A percentile compares a stretch with the other conserved stretches of the same genome.
These are phyloP conservation scores for Fusarium scirpi DNA, from an alignment of 2,329 filamentous ascomycete species.

Conservation along the genomic window DNA sequence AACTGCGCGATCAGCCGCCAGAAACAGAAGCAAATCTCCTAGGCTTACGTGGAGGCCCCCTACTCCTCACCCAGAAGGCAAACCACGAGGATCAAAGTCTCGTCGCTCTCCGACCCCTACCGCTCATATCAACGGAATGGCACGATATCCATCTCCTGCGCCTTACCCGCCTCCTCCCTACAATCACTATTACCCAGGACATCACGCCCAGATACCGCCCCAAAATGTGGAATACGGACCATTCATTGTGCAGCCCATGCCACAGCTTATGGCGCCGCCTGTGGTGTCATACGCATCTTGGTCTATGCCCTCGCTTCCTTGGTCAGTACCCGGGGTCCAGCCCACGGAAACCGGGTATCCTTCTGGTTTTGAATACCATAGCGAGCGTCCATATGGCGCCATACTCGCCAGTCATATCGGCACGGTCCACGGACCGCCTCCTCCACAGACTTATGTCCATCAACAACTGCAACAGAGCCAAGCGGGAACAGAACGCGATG, in stretches of 20 bases:
- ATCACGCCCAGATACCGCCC: not conserved
- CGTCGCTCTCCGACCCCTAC: not conserved
- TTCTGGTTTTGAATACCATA: not conserved
- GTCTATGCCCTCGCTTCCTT: constrained; percentile 13
- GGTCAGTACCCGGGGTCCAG: not conserved
- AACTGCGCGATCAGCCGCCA: not conserved
- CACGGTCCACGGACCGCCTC: not conserved
- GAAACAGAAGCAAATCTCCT: constrained; percentile 9
- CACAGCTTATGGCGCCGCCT: not conserved
- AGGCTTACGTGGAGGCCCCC: constrained; percentile 22
- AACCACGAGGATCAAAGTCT: constrained; percentile 2
- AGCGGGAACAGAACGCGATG: not conserved
- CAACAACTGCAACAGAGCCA: not conserved
- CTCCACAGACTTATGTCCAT: constrained; percentile 9
- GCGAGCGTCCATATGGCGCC: not conserved
- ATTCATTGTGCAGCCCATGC: constrained; percentile 1
- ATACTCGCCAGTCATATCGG: not conserved
- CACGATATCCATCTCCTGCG: not conserved
- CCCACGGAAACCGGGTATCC: not conserved
- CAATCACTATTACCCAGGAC: not conserved
- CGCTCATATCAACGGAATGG: not conserved
- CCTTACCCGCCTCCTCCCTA: not conserved
- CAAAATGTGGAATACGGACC: constrained; percentile 7
- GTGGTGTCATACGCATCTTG: constrained; percentile 20
- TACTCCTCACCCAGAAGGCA: constrained; percentile 32